Evolutionary conservation across 495 filamentous ascomycete species (phyloP).

Genomic region (Thozetella sp.): DNA sequence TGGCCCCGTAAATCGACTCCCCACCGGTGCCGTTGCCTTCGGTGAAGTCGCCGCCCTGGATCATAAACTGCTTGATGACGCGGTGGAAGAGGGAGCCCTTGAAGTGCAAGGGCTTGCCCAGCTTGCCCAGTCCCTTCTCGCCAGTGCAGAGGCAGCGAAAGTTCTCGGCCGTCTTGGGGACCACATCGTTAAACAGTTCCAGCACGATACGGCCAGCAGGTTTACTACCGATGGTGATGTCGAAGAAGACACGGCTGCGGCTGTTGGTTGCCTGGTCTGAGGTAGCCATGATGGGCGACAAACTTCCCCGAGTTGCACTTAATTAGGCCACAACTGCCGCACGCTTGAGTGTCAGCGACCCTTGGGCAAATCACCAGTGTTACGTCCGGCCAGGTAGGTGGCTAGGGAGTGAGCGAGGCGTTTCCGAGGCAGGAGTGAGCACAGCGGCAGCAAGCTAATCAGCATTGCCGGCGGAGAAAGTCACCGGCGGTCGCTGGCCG

Average conservation of each 20-base stretch:
- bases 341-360: too few species aligned
- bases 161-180: conserved; percentile 94
- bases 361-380: too few species aligned
- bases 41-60: conserved; percentile 99
- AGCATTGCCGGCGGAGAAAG: too few species aligned
- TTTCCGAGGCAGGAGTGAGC: too few species aligned
- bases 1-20: conserved; percentile 96
- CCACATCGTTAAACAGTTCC: conserved; percentile 87
- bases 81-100: conserved; percentile 93
- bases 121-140: conserved; percentile 80
- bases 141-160: conserved; percentile 96
- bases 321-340: too few species aligned
- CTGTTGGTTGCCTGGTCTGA: conserved; percentile 35
- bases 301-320: too few species aligned
- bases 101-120: conserved; percentile 88
- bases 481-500: too few species aligned
- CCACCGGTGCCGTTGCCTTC: conserved; percentile 92
- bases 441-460: too few species aligned
- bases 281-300: conserved; percentile 28
- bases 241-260: conserved; percentile 83
- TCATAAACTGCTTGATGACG: conserved; percentile 98
- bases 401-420: too few species aligned
- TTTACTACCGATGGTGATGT: conserved; percentile 77
- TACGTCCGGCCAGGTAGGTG: too few species aligned
- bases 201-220: conserved; percentile 75